These are phyloP conservation scores for Rickenella mellea DNA, from an alignment of 768 basidiomycete genomes.

Conservation along the genomic window DNA sequence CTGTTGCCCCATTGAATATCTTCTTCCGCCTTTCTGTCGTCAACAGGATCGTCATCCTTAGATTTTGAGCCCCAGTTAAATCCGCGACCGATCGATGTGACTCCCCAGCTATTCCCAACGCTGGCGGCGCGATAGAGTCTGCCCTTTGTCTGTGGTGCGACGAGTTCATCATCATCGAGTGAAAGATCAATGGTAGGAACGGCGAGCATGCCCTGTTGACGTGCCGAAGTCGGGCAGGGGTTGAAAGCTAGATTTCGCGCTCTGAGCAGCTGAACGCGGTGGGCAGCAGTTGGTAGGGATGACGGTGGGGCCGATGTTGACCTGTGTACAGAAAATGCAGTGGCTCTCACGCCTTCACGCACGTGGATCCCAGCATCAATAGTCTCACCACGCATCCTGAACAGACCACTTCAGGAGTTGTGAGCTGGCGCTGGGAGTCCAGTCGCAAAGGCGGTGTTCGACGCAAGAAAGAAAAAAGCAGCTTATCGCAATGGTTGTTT, in stretches of 20 bases:
- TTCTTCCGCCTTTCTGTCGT: conserved; percentile 4
- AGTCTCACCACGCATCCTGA: too few relatives aligned
- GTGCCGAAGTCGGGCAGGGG: not conserved
- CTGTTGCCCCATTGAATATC: conserved; percentile 2
- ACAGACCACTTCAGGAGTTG: too few relatives aligned
- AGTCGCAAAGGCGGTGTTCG: too few relatives aligned
- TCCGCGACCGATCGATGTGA: conserved; percentile 76
- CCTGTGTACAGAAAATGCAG: not conserved
- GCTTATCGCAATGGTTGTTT: too few relatives aligned
- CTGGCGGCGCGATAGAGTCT: conserved; percentile 52
- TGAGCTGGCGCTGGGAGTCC: too few relatives aligned
- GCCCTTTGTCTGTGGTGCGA: conserved; percentile 31
- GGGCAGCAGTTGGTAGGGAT: not conserved
- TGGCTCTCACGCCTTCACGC: not conserved
- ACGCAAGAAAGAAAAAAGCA: too few relatives aligned
- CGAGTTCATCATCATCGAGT: conserved; percentile 65
- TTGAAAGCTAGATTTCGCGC: not conserved
- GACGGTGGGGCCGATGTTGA: conserved; percentile 1
- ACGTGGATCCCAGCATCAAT: not conserved
- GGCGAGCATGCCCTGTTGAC: conserved; percentile 38
- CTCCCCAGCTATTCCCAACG: conserved; percentile 73
- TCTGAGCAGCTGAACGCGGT: not conserved
- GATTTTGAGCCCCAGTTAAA: conserved; percentile 59
- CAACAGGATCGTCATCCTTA: conserved; percentile 17
- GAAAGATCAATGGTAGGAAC: conserved; percentile 47